phyloP scores from a whole-genome alignment of 2,329 filamentous ascomycete species.

The Cladosporium sp. region DNA sequence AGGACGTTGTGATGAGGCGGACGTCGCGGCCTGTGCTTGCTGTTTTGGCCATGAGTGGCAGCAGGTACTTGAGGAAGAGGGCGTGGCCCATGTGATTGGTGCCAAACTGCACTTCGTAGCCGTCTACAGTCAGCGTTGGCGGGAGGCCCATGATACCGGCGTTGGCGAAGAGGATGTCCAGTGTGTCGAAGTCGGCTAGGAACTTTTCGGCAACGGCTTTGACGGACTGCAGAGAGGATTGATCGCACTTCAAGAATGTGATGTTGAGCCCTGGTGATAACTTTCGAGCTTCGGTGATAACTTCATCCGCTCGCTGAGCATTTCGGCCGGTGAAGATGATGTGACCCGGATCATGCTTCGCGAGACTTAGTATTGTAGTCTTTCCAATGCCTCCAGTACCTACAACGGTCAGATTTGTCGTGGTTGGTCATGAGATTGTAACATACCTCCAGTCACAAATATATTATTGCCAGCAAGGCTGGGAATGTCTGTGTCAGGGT shows the following conservation, averaged over 20 bases:
- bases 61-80: conserved; percentile 48
- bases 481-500: neutral
- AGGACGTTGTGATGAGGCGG: conserved; percentile 1
- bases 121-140: conserved; percentile 45
- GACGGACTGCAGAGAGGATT: conserved; percentile 53
- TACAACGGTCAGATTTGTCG: neutral
- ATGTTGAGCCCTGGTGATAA: conserved; percentile 40
- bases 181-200: neutral
- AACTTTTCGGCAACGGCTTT: conserved; percentile 40
- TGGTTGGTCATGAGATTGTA: neutral
- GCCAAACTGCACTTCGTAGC: conserved; percentile 54
- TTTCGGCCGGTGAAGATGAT: conserved; percentile 52
- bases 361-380: conserved; percentile 45
- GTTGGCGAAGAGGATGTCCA: conserved; percentile 19
- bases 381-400: conserved; percentile 50
- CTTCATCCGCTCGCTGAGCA: conserved; percentile 41
- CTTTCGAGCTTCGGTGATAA: conserved; percentile 41
- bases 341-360: conserved; percentile 44
- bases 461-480: neutral
- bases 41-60: conserved; percentile 46
- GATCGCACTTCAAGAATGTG: conserved; percentile 49
- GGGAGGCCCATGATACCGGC: conserved; percentile 43
- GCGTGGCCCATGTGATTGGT: conserved; percentile 55
- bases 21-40: conserved; percentile 20
- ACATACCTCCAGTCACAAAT: neutral